These are phyloP conservation scores for Manihot esculenta DNA, from an alignment of 441 rosid species.

Conservation along the genomic window DNA sequence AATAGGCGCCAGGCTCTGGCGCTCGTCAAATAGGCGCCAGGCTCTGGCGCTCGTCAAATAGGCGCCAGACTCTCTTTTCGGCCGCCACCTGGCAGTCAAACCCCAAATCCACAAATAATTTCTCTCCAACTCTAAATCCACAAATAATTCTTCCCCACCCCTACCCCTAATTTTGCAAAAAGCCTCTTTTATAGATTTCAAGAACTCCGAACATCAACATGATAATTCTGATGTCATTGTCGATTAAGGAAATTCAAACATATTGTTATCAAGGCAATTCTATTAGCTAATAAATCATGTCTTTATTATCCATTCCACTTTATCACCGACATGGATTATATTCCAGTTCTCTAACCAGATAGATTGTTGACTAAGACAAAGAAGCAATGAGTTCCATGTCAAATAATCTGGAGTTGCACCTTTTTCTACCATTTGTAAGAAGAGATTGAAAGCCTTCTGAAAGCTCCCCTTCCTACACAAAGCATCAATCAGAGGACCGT, in stretches of 20 bases:
- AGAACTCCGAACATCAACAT: neutral
- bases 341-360: conserved; percentile 26
- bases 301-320: conserved; percentile 23
- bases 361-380: conserved; percentile 41
- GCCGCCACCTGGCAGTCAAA: too few relatives aligned
- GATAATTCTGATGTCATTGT: neutral
- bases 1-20: too few relatives aligned
- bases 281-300: conserved; percentile 6
- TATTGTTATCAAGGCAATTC: neutral
- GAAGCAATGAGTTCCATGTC: conserved; percentile 58
- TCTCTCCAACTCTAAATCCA: too few relatives aligned
- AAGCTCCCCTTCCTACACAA: conserved; percentile 46
- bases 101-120: too few relatives aligned
- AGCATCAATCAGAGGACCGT: conserved; percentile 42
- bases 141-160: too few relatives aligned
- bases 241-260: neutral
- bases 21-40: too few relatives aligned
- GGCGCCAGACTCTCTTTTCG: too few relatives aligned
- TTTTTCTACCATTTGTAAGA: conserved; percentile 59
- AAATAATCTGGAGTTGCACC: conserved; percentile 51
- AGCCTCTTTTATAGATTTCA: neutral
- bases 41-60: too few relatives aligned
- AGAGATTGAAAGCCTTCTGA: conserved; percentile 39
- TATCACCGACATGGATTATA: conserved; percentile 20
- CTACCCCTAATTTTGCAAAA: too few relatives aligned